Evolutionary conservation across 192 early-diverging fungal species (phyloP).

Genomic region (Podila verticillata): DNA sequence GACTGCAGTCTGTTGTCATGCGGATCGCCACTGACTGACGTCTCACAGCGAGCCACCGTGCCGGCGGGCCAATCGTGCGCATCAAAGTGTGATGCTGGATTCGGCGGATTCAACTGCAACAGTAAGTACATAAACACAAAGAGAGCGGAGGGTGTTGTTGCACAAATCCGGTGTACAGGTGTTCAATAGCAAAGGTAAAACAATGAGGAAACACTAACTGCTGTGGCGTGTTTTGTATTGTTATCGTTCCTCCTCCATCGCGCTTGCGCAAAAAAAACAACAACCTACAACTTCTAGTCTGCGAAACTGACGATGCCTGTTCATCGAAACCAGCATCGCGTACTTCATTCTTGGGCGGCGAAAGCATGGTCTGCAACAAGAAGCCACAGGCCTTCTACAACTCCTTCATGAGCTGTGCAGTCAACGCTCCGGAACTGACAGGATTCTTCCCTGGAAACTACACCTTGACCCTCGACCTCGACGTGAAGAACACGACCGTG

Average conservation of each 20-base stretch:
- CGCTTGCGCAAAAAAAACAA: not conserved
- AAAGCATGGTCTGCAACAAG: slow-evolving; percentile 62
- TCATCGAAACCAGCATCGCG: slow-evolving; percentile 22
- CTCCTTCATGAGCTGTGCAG: slow-evolving; percentile 51
- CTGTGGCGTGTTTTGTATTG: too few relatives aligned
- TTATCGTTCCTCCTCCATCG: too few relatives aligned
- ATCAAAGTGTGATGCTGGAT: slow-evolving; percentile 61
- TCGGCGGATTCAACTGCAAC: slow-evolving; percentile 65
- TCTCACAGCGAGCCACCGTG: slow-evolving; percentile 22
- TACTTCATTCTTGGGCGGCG: slow-evolving; percentile 38
- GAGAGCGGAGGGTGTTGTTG: not conserved
- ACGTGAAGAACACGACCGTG: slow-evolving; percentile 35
- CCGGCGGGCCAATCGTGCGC: not conserved
- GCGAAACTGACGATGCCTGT: slow-evolving; percentile 57
- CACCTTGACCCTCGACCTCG: slow-evolving; percentile 49
- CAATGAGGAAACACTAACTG: too few relatives aligned
- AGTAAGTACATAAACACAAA: slow-evolving; percentile 13
- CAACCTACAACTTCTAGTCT: slow-evolving; percentile 4
- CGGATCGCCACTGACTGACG: slow-evolving; percentile 21
- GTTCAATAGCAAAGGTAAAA: not conserved
- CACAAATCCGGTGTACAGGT: not conserved
- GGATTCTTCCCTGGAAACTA: slow-evolving; percentile 54
- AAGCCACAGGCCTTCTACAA: slow-evolving; percentile 54
- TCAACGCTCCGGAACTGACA: slow-evolving; percentile 43
- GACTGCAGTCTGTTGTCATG: slow-evolving; percentile 35